phyloP scores from a whole-genome alignment of 2,329 filamentous ascomycete genomes.

The Penicillium glabrum region DNA sequence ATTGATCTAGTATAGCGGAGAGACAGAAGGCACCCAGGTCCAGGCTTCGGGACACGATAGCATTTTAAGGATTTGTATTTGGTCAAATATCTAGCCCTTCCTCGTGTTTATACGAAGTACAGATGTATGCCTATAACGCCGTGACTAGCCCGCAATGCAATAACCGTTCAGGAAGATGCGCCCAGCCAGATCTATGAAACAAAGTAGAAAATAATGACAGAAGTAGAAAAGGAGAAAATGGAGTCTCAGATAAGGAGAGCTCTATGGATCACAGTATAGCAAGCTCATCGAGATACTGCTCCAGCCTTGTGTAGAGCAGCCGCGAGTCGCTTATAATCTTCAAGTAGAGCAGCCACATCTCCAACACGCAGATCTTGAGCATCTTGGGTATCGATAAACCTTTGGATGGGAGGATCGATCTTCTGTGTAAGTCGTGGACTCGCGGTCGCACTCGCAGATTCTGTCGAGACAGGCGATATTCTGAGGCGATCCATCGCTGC shows the following conservation, averaged over 20 bases:
- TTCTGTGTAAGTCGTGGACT: slow-evolving; percentile 18
- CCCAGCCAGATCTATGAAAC: background rate
- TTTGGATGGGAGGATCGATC: slow-evolving; percentile 63
- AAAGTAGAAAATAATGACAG: background rate
- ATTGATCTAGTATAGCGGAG: too few species aligned
- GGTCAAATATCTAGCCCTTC: background rate
- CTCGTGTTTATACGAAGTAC: slow-evolving; percentile 3
- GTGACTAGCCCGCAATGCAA: slow-evolving; percentile 15
- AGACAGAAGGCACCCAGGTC: too few species aligned
- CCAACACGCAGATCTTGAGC: slow-evolving; percentile 68
- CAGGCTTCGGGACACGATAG: too few species aligned
- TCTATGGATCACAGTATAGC: background rate
- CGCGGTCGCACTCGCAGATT: slow-evolving; percentile 8
- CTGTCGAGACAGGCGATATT: slow-evolving; percentile 18
- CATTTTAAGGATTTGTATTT: background rate
- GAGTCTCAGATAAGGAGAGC: background rate
- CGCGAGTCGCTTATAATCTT: slow-evolving; percentile 73
- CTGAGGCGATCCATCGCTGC: slow-evolving; percentile 43
- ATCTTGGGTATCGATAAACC: slow-evolving; percentile 71
- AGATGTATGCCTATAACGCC: slow-evolving; percentile 19
- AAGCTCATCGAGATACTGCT: slow-evolving; percentile 14
- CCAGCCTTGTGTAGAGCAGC: slow-evolving; percentile 57
- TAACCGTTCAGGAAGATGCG: background rate
- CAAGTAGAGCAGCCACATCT: slow-evolving; percentile 70
- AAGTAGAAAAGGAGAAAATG: background rate